A percentile compares a stretch with the other conserved stretches of the same genome.
phyloP scores from a whole-genome alignment of 2,329 filamentous ascomycete genomes.

The Cladosporium velox region DNA sequence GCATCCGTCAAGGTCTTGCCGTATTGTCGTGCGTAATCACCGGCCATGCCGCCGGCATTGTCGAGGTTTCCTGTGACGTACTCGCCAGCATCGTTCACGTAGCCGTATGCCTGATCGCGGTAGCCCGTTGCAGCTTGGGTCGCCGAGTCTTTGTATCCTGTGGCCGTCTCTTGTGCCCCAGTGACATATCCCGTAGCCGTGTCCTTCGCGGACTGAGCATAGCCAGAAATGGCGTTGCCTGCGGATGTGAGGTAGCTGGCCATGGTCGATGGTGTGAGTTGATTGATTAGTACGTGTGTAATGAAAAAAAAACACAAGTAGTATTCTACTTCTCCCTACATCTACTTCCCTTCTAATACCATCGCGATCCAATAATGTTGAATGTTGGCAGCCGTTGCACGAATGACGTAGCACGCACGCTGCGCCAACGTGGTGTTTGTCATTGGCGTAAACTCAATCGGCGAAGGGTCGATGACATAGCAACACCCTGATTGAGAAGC shows the following conservation, averaged over 20 bases:
- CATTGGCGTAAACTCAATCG: background rate
- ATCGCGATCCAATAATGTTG: background rate
- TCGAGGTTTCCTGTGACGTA: slow-evolving; percentile 25
- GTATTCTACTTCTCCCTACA: background rate
- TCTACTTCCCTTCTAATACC: background rate
- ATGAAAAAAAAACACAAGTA: background rate
- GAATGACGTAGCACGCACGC: slow-evolving; percentile 3
- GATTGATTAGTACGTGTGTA: background rate
- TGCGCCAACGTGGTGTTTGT: background rate
- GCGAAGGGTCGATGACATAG: background rate
- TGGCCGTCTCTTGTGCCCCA: slow-evolving; percentile 19
- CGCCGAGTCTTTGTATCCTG: slow-evolving; percentile 19
- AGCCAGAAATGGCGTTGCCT: slow-evolving; percentile 10
- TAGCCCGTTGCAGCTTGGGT: slow-evolving; percentile 13
- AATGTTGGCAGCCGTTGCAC: slow-evolving; percentile 7
- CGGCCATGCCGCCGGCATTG: slow-evolving; percentile 22
- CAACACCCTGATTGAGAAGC: background rate
- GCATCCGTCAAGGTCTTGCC: slow-evolving; percentile 22
- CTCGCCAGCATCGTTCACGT: slow-evolving; percentile 25
- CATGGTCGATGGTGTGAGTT: background rate
- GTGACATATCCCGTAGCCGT: slow-evolving; percentile 19
- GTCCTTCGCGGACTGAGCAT: slow-evolving; percentile 16
- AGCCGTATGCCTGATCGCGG: slow-evolving; percentile 24
- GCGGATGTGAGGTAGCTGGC: background rate
- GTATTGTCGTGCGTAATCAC: slow-evolving; percentile 21